Percentiles rank a stretch among this genome's conserved stretches.
Conservation (phyloP, 495 filamentous ascomycete species). For the Aeminium ludgeri region DNA sequence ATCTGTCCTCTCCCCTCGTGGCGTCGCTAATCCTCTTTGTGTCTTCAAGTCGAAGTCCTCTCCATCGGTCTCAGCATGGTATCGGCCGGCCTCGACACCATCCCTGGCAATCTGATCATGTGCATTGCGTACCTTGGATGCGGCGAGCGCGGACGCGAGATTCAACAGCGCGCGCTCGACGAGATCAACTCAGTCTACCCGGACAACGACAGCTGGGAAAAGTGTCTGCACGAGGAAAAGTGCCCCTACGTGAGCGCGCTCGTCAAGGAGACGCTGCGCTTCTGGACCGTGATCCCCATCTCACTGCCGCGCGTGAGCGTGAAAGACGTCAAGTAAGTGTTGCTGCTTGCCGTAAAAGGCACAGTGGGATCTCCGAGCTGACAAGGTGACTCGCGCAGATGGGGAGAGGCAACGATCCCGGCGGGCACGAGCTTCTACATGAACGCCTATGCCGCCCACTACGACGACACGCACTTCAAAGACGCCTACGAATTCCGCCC, state of each 20-base stretch:
- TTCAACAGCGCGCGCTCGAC: slow-evolving; percentile 45
- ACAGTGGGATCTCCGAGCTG: too few species aligned
- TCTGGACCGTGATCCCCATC: slow-evolving; percentile 57
- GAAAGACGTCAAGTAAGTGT: slow-evolving; percentile 37
- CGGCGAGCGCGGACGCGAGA: slow-evolving; percentile 39
- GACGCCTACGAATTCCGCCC: slow-evolving; percentile 40
- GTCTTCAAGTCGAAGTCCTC: slow-evolving; percentile 43
- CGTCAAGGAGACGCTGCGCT: slow-evolving; percentile 52
- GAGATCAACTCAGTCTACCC: slow-evolving; percentile 51
- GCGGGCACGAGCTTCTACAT: slow-evolving; percentile 52
- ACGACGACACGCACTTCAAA: slow-evolving; percentile 49
- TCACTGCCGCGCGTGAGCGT: slow-evolving; percentile 48
- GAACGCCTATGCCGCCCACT: slow-evolving; percentile 56
- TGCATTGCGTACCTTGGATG: slow-evolving; percentile 49
- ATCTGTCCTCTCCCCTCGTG: too few species aligned
- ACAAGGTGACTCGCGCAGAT: too few species aligned
- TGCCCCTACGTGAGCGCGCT: slow-evolving; percentile 53
- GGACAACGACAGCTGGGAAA: slow-evolving; percentile 46
- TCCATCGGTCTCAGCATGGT: slow-evolving; percentile 65
- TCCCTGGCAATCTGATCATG: slow-evolving; percentile 54
- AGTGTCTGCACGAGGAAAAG: slow-evolving; percentile 50
- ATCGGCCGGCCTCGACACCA: slow-evolving; percentile 52
- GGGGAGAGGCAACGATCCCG: slow-evolving; percentile 41
- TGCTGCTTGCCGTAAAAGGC: too few species aligned
- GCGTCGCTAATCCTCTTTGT: too few species aligned